Conservation (phyloP, 805 yeast genomes). For the Schizosaccharomyces osmophilus region DNA sequence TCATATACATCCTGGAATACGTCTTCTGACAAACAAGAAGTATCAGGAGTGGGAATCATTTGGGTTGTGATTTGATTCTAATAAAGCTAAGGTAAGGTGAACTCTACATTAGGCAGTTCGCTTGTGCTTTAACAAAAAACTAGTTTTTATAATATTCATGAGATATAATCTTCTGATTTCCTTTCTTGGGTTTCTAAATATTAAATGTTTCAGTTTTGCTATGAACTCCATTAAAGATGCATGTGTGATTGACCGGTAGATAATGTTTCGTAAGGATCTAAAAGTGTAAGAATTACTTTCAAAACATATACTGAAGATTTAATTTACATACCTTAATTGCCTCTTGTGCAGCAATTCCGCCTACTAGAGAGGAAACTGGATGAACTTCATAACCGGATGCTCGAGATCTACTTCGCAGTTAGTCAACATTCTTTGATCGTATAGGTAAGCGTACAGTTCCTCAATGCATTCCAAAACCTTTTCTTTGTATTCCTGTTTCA, state of each 20-base stretch:
- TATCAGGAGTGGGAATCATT: slow-evolving; percentile 1
- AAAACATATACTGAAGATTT: too few relatives aligned
- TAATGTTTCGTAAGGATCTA: slow-evolving; percentile 38
- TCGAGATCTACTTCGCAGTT: slow-evolving; percentile 8
- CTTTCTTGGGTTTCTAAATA: not conserved
- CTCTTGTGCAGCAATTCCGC: slow-evolving; percentile 76
- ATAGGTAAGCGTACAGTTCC: not conserved
- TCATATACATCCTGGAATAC: not conserved
- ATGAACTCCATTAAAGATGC: slow-evolving; percentile 48
- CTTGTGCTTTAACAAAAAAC: too few relatives aligned
- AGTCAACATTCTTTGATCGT: not conserved
- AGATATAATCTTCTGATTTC: not conserved
- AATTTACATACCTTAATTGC: slow-evolving; percentile 28
- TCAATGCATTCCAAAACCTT: not conserved
- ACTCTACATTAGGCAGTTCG: too few relatives aligned
- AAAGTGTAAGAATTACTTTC: too few relatives aligned
- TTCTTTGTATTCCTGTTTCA: not conserved
- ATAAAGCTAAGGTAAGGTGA: not conserved
- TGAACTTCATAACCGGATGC: slow-evolving; percentile 23
- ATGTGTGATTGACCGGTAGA: slow-evolving; percentile 45
- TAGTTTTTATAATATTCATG: not conserved
- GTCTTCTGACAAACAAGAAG: not conserved
- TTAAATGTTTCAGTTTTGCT: slow-evolving; percentile 18
- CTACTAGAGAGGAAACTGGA: slow-evolving; percentile 43
- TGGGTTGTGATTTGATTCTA: not conserved